Evolutionary conservation across 1,284 basidiomycete genomes (phyloP).

Genomic region (Ustilago cynodontis): DNA sequence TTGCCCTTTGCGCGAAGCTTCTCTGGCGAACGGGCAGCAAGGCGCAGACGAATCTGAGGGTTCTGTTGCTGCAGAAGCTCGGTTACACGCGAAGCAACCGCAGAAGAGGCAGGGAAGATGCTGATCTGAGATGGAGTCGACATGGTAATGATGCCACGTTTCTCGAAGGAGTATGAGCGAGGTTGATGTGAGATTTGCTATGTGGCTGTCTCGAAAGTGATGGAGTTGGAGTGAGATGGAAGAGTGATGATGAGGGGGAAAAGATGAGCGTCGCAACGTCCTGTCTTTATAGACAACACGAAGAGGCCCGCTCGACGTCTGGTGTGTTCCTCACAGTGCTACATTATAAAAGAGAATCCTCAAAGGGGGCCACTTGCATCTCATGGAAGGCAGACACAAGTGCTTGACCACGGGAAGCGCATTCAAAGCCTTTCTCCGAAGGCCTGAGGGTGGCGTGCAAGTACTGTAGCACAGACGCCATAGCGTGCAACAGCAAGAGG

Average conservation of each 20-base stretch:
- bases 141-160: conserved; percentile 6
- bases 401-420: neutral
- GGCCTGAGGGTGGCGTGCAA: neutral
- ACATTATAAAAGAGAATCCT: too few species aligned
- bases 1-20: conserved; percentile 19
- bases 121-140: conserved; percentile 28
- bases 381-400: neutral
- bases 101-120: conserved; percentile 37
- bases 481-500: too few species aligned
- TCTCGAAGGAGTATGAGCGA: neutral
- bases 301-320: too few species aligned
- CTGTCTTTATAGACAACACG: neutral
- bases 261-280: neutral
- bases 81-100: conserved; percentile 8
- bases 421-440: neutral
- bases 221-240: neutral
- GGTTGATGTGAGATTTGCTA: neutral
- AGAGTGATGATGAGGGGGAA: neutral
- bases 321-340: too few species aligned
- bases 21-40: conserved; percentile 22
- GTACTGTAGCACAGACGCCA: too few species aligned
- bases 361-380: neutral
- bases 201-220: neutral
- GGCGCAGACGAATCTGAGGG: conserved; percentile 21
- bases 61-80: conserved; percentile 25